Percentiles rank a stretch among this genome's conserved stretches.
phyloP scores from a whole-genome alignment of 2,329 filamentous ascomycete species.

The Didymella sp. region DNA sequence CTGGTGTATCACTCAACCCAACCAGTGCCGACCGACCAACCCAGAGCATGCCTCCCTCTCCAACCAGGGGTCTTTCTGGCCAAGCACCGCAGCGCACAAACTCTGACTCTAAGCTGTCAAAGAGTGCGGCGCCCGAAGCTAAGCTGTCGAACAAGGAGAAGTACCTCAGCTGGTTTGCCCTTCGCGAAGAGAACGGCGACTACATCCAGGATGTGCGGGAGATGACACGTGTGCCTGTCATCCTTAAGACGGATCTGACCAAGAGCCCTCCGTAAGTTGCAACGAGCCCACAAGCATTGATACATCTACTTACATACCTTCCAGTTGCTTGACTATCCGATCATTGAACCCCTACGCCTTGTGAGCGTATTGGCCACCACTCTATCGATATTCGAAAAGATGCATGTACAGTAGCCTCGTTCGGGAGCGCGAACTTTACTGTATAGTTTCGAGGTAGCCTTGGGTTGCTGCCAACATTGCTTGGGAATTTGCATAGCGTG shows the following conservation, averaged over 20 bases:
- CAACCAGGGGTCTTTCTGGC: conserved; percentile 74
- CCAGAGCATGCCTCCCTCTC: conserved; percentile 93
- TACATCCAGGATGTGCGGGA: conserved; percentile 98
- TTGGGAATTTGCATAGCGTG: conserved; percentile 44
- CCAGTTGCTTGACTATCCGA: conserved; percentile 81
- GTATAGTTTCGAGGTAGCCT: conserved; percentile 3
- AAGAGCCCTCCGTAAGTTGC: conserved; percentile 98
- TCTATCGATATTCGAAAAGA: conserved; percentile 2
- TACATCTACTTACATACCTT: conserved; percentile 24
- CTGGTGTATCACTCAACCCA: conserved; percentile 81
- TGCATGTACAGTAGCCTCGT: conserved; percentile 1
- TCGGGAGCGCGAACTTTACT: conserved; percentile 1
- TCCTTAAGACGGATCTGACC: conserved; percentile 95
- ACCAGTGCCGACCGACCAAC: conserved; percentile 77
- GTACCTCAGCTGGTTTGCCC: conserved; percentile 86
- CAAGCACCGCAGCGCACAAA: conserved; percentile 83
- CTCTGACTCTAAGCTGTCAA: conserved; percentile 90
- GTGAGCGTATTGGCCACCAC: conserved; percentile 35
- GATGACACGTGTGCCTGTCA: conserved; percentile 97
- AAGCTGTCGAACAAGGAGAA: conserved; percentile 94
- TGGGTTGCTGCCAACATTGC: conserved; percentile 32
- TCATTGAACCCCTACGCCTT: conserved; percentile 80
- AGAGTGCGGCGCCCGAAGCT: conserved; percentile 71
- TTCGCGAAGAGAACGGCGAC: conserved; percentile 90
- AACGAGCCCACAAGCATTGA: background rate